Conservation (phyloP, 148 eudicot species). For the Chenopodium album region DNA sequence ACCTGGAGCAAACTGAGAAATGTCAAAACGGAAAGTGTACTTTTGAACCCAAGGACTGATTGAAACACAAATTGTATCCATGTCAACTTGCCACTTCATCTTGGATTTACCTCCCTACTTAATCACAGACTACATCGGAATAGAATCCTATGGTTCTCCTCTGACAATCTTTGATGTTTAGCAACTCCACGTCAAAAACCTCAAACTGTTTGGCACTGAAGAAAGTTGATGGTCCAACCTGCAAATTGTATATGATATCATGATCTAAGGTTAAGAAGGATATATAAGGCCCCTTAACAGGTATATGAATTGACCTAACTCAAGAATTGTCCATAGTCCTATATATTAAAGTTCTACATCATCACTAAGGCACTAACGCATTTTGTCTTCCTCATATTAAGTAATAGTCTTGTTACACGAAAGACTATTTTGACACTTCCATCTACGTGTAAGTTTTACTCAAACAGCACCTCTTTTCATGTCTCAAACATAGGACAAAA, state of each 20-base stretch:
- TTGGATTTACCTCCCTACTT: constrained; percentile 15
- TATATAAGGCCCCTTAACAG: neutral
- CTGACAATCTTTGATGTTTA: constrained; percentile 71
- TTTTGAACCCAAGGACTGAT: neutral
- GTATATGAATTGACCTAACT: neutral
- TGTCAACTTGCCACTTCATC: neutral
- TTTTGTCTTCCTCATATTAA: neutral
- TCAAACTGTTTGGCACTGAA: constrained; percentile 93
- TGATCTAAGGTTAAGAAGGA: neutral
- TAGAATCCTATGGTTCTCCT: constrained; percentile 91
- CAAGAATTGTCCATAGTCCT: neutral
- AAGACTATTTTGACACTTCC: neutral
- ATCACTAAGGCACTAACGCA: too few relatives aligned
- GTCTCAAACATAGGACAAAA: neutral
- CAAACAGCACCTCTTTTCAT: neutral
- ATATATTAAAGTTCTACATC: neutral
- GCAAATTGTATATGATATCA: constrained; percentile 16
- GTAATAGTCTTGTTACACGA: too few relatives aligned
- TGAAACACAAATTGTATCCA: neutral
- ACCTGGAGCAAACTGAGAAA: constrained; percentile 1
- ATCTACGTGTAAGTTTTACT: neutral
- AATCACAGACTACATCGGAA: constrained; percentile 81
- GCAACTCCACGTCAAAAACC: constrained; percentile 84
- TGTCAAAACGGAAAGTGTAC: neutral
- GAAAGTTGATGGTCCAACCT: constrained; percentile 97